These are phyloP conservation scores for Thelonectria rubi DNA, from an alignment of 2,329 filamentous ascomycete species.

Conservation along the genomic window DNA sequence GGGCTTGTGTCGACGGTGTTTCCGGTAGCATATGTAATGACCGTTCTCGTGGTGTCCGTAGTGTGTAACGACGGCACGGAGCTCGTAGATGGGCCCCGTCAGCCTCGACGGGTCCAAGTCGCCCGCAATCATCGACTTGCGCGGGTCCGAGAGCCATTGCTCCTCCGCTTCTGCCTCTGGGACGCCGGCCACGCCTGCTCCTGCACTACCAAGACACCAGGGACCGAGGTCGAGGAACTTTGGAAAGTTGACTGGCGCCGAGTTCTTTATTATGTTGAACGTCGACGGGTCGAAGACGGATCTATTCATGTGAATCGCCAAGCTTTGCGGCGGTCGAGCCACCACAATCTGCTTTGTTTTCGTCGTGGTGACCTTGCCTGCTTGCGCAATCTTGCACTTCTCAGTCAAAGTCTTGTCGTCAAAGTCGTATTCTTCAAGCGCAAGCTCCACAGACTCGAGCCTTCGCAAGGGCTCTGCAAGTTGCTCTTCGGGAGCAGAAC, in stretches of 20 bases:
- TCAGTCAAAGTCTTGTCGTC: constrained; percentile 71
- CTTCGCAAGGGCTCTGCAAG: constrained; percentile 63
- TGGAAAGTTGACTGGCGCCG: constrained; percentile 81
- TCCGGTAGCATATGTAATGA: constrained; percentile 92
- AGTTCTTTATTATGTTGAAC: constrained; percentile 83
- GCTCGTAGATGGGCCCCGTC: constrained; percentile 72
- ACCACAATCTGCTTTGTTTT: constrained; percentile 93
- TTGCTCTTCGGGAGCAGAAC: constrained; percentile 54
- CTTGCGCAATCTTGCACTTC: constrained; percentile 72
- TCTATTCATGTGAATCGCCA: constrained; percentile 89
- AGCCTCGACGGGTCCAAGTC: constrained; percentile 59
- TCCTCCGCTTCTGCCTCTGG: constrained; percentile 55
- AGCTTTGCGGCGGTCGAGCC: constrained; percentile 79
- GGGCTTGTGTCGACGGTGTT: constrained; percentile 59
- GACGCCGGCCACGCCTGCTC: constrained; percentile 23
- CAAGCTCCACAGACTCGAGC: constrained; percentile 72
- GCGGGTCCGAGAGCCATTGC: constrained; percentile 75
- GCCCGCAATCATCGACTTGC: constrained; percentile 76
- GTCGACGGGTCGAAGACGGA: constrained; percentile 89
- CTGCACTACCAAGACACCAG: constrained; percentile 80
- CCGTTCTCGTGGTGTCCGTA: constrained; percentile 93
- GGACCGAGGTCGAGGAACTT: constrained; percentile 76
- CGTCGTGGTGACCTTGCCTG: constrained; percentile 76
- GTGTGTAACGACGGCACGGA: constrained; percentile 88
- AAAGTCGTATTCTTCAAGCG: constrained; percentile 82